Conservation (phyloP, 2,329 filamentous ascomycete species). For the Phoma sp. region DNA sequence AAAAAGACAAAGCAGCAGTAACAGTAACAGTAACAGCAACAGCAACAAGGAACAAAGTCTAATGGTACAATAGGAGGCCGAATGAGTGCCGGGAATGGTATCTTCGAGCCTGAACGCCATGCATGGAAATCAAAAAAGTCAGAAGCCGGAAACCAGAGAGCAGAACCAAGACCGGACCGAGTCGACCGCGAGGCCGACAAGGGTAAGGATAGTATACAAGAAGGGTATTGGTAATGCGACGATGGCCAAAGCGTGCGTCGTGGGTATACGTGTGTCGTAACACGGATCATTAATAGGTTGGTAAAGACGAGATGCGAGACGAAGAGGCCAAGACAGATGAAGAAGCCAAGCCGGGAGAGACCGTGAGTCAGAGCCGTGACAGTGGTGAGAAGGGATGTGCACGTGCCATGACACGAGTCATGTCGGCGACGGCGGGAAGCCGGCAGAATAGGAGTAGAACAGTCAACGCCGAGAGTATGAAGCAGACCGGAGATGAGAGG, state of each 20-base stretch:
- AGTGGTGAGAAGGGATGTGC: constrained; percentile 25
- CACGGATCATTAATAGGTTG: constrained; percentile 19
- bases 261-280: constrained; percentile 18
- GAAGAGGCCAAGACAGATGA: constrained; percentile 17
- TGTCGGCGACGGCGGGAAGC: constrained; percentile 19
- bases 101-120: constrained; percentile 33
- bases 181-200: constrained; percentile 28
- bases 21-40: constrained; percentile 1
- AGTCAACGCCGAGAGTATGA: constrained; percentile 11
- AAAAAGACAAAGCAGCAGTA: constrained; percentile 13
- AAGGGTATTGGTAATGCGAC: constrained; percentile 24
- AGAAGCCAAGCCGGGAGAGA: constrained; percentile 18
- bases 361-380: constrained; percentile 29
- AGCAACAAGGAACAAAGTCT: constrained; percentile 17
- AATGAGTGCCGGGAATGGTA: constrained; percentile 44
- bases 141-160: constrained; percentile 13
- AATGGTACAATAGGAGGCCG: constrained; percentile 40
- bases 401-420: constrained; percentile 22
- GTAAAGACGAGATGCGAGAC: constrained; percentile 17
- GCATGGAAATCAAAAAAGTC: constrained; percentile 20
- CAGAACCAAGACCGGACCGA: constrained; percentile 23
- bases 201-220: constrained; percentile 41
- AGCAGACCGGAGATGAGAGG: constrained; percentile 26
- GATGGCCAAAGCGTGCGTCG: constrained; percentile 6
- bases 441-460: constrained; percentile 13